These are phyloP conservation scores for Hericium erinaceus DNA, from an alignment of 768 basidiomycete species.

Conservation along the genomic window DNA sequence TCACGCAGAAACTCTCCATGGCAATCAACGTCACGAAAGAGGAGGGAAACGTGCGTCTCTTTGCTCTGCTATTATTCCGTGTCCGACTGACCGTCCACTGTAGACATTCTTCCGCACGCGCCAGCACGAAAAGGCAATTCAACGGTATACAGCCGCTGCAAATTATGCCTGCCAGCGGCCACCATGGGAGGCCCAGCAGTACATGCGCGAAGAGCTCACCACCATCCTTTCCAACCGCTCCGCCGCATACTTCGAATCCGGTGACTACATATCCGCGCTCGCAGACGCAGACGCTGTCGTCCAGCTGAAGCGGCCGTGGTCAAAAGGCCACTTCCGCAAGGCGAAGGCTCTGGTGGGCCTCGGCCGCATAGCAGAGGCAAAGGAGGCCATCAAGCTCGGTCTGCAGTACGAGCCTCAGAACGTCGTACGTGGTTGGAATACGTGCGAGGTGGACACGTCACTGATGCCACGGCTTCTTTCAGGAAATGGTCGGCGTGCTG, in stretches of 20 bases:
- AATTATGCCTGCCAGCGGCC: conserved; percentile 72
- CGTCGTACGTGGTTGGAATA: conserved; percentile 27
- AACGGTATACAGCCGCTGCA: conserved; percentile 72
- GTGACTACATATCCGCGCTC: conserved; percentile 68
- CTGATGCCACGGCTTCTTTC: background rate
- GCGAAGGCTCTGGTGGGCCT: conserved; percentile 82
- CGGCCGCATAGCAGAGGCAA: conserved; percentile 59
- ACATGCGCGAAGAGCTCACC: conserved; percentile 86
- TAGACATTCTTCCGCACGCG: conserved; percentile 72
- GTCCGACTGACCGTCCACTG: background rate
- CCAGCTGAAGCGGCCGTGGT: conserved; percentile 75
- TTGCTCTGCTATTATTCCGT: conserved; percentile 1
- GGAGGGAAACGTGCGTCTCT: conserved; percentile 77
- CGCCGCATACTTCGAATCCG: conserved; percentile 71
- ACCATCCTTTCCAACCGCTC: conserved; percentile 88
- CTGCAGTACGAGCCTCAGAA: conserved; percentile 76
- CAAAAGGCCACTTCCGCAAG: conserved; percentile 93
- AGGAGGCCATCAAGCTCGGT: conserved; percentile 74
- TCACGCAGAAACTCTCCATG: conserved; percentile 67
- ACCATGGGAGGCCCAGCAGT: conserved; percentile 78
- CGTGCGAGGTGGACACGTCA: background rate
- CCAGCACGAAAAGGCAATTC: conserved; percentile 62
- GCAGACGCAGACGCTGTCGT: conserved; percentile 91
- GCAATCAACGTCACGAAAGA: conserved; percentile 78
- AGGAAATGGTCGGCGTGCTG: conserved; percentile 14